These are phyloP conservation scores for Linum lewisii DNA, from an alignment of 345 rosid genomes.

Conservation along the genomic window DNA sequence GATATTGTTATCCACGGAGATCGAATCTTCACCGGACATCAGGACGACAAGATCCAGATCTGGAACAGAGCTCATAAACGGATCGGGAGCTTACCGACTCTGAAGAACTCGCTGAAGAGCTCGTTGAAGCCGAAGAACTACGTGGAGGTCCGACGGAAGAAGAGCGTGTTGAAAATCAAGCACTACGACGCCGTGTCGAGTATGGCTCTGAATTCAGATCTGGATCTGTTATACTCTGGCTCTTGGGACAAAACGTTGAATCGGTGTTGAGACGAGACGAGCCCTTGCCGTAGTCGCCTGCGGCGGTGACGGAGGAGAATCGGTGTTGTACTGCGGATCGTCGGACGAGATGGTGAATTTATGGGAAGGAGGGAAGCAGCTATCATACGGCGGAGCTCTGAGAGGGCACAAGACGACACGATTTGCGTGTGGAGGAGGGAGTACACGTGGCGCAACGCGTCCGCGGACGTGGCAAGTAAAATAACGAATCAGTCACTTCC, in stretches of 20 bases:
- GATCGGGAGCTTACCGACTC: neutral
- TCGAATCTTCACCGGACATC: slow-evolving; percentile 1
- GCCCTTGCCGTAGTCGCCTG: neutral
- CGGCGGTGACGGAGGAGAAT: neutral
- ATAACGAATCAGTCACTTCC: too few species aligned
- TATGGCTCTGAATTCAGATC: neutral
- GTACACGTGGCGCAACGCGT: too few species aligned
- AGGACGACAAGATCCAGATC: neutral
- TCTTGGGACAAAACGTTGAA: slow-evolving; percentile 1
- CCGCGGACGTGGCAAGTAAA: too few species aligned
- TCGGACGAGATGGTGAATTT: slow-evolving; percentile 1
- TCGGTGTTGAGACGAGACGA: slow-evolving; percentile 1
- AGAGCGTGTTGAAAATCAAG: neutral
- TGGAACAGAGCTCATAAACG: neutral
- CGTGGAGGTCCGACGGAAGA: neutral
- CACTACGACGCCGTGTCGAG: neutral
- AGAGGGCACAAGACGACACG: neutral
- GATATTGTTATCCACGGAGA: neutral
- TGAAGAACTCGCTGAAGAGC: neutral
- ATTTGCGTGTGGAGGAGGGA: slow-evolving; percentile 5
- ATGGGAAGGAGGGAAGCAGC: neutral
- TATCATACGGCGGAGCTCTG: neutral
- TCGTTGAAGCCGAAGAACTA: neutral
- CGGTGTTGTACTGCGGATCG: neutral
- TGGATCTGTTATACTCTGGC: neutral